phyloP scores from a whole-genome alignment of 2,329 filamentous ascomycete genomes.

The Colletotrichum chrysophilum region DNA sequence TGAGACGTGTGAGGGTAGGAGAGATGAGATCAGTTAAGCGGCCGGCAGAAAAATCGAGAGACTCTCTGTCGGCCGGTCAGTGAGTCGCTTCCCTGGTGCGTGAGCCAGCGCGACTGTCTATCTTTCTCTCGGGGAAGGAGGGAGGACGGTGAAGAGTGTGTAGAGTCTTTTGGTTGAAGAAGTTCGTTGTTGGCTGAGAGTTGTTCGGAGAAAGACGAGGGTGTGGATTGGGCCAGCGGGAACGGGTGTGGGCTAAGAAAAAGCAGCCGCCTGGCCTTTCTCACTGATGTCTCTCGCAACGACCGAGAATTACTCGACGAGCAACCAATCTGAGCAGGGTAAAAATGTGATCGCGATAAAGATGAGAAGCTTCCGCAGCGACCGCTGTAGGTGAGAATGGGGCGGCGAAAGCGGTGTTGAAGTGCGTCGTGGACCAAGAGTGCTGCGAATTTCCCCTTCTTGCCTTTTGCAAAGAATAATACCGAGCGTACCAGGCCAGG shows the following conservation, averaged over 20 bases:
- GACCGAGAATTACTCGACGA: constrained; percentile 9
- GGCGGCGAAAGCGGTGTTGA: constrained; percentile 8
- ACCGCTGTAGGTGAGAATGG: constrained; percentile 1
- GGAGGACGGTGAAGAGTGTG: not conserved
- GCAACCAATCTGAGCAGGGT: not conserved
- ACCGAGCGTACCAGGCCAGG: constrained; percentile 6
- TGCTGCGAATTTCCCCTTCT: constrained; percentile 19
- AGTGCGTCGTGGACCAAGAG: constrained; percentile 7
- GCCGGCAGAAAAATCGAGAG: not conserved
- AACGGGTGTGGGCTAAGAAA: constrained; percentile 21
- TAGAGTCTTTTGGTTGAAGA: constrained; percentile 12
- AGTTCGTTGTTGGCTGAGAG: constrained; percentile 22
- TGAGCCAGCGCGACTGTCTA: constrained; percentile 1
- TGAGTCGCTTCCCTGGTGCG: not conserved
- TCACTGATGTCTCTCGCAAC: not conserved
- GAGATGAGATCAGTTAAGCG: constrained; percentile 6
- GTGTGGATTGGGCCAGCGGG: constrained; percentile 12
- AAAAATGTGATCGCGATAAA: not conserved
- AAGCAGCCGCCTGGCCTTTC: constrained; percentile 21
- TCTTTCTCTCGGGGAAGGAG: not conserved
- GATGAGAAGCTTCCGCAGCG: not conserved
- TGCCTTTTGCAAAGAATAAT: constrained; percentile 22
- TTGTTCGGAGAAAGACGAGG: constrained; percentile 21
- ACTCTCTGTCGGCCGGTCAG: not conserved
- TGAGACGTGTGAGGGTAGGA: constrained; percentile 11